Base-by-base conservation (phyloP, 139 green algal genomes). In the Yamagishiella unicocca region DNA sequence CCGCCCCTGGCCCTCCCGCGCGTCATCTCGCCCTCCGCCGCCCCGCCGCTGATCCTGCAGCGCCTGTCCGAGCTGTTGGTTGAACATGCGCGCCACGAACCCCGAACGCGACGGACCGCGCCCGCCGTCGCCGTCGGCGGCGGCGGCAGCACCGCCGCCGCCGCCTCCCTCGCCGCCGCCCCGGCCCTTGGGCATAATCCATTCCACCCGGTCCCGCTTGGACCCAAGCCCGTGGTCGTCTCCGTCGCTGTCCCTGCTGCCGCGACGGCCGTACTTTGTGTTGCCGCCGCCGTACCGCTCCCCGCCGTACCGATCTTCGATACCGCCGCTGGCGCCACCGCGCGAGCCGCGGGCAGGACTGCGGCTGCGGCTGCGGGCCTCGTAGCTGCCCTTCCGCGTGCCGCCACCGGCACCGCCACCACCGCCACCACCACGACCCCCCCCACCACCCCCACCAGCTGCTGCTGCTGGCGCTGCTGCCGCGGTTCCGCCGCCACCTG, bases 251-350 rank as follows among this genome's bases (percentile, higher is more conserved):
- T 58, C 43, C 7, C 71, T 21, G 73, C 27, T 45, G 27, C 43
- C 45, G 74, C 74, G 74, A 29, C 74, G 31, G 50, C 74, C 74
- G n/a, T n/a, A n/a, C n/a, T n/a, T n/a, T n/a, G n/a, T n/a, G n/a
- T n/a, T n/a, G 46, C 74, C 46, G 53, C 35, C 50, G 45, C 75
- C 50, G 38, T 24, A 37, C 19, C 37, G 22, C 7, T 4, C 12
- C 2, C 24, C 14, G 53, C 21, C 50, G 76, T 70, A 50, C 24
- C 55, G 37, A 0, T 71, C 76, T 6, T 53, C 50, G 3, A 4
- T 50, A 22, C 54, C 54, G 21, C 76, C 76, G 24, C 8, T 33
- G 27, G 8, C 64, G 64, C 64, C 64, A 33, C 33, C 31, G 12
- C 75, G 33, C 31, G 75, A 24, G 2, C 40, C 50, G 3, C 75